Evolutionary conservation across 768 basidiomycete species (phyloP).

Genomic region (Agaricus subrufescens): DNA sequence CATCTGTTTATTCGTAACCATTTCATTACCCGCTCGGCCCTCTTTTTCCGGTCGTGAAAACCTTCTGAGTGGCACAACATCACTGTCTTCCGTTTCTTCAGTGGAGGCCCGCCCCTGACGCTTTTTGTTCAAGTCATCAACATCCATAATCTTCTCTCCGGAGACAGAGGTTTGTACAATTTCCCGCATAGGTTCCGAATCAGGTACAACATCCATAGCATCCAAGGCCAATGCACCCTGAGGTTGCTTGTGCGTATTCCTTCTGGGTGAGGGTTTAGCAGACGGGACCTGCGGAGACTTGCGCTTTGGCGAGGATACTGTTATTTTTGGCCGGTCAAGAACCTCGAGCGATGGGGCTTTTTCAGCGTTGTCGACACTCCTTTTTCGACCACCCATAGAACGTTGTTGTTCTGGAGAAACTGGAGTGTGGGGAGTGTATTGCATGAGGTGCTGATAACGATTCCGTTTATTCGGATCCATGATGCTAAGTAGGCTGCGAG

Average conservation of each 20-base stretch:
- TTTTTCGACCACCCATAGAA: slow-evolving; percentile 10
- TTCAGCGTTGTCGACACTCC: slow-evolving; percentile 6
- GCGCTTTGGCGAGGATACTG: background rate
- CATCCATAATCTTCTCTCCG: background rate
- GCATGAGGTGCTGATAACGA: slow-evolving; percentile 9
- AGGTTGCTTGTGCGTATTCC: background rate
- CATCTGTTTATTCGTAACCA: too few species aligned
- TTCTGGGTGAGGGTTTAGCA: background rate
- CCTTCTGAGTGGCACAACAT: slow-evolving; percentile 2
- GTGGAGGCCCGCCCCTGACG: background rate
- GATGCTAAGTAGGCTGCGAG: slow-evolving; percentile 7
- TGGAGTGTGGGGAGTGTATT: slow-evolving; percentile 1
- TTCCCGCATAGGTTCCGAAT: slow-evolving; percentile 52
- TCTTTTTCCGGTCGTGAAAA: background rate
- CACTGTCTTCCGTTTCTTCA: slow-evolving; percentile 5
- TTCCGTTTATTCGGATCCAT: slow-evolving; percentile 12
- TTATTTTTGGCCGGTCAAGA: background rate
- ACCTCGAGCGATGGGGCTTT: slow-evolving; percentile 20
- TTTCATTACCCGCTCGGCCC: too few species aligned
- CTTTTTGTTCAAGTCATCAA: background rate
- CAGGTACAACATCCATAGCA: slow-evolving; percentile 50
- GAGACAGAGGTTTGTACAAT: slow-evolving; percentile 11
- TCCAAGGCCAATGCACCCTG: slow-evolving; percentile 16
- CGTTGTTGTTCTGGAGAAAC: slow-evolving; percentile 12
- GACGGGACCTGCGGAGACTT: slow-evolving; percentile 7